Evolutionary conservation across 2,329 filamentous ascomycete genomes (phyloP).

Genomic region (Cercospora berteroae): DNA sequence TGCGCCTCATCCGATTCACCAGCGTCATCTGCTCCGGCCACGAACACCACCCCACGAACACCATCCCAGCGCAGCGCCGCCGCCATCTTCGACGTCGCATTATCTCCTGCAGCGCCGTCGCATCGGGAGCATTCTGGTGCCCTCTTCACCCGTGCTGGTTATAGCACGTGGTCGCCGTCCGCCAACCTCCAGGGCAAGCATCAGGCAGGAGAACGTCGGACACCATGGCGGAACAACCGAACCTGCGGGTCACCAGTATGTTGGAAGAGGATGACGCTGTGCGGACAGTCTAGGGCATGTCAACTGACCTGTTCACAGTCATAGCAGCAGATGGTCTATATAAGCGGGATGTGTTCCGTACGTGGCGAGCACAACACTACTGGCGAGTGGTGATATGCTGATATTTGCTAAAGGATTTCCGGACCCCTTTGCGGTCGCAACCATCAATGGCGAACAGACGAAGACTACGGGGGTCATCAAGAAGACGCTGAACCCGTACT

Average conservation of each 20-base stretch:
- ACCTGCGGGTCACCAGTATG: slow-evolving; percentile 90
- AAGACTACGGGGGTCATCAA: slow-evolving; percentile 97
- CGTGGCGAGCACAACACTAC: slow-evolving; percentile 42
- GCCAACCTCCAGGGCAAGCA: neutral
- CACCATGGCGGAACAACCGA: slow-evolving; percentile 54
- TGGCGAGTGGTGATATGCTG: slow-evolving; percentile 17
- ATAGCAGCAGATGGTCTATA: slow-evolving; percentile 98
- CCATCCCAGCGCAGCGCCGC: neutral
- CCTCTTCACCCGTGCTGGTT: neutral
- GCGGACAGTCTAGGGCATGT: neutral
- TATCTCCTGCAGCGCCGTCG: neutral
- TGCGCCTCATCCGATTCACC: neutral
- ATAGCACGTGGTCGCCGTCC: neutral
- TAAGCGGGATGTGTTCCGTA: slow-evolving; percentile 99
- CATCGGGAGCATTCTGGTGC: neutral
- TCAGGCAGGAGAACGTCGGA: neutral
- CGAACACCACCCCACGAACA: neutral
- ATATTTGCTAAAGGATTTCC: slow-evolving; percentile 69
- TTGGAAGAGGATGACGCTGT: slow-evolving; percentile 24
- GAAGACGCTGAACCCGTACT: slow-evolving; percentile 97
- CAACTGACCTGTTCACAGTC: slow-evolving; percentile 57
- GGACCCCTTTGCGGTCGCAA: slow-evolving; percentile 96
- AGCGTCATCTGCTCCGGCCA: slow-evolving; percentile 1
- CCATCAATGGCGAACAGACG: slow-evolving; percentile 95
- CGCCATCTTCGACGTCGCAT: neutral